A percentile compares a stretch with the other conserved stretches of the same genome.
phyloP scores from a whole-genome alignment of 1,284 basidiomycete genomes.

The Macrocystidia cucumis region DNA sequence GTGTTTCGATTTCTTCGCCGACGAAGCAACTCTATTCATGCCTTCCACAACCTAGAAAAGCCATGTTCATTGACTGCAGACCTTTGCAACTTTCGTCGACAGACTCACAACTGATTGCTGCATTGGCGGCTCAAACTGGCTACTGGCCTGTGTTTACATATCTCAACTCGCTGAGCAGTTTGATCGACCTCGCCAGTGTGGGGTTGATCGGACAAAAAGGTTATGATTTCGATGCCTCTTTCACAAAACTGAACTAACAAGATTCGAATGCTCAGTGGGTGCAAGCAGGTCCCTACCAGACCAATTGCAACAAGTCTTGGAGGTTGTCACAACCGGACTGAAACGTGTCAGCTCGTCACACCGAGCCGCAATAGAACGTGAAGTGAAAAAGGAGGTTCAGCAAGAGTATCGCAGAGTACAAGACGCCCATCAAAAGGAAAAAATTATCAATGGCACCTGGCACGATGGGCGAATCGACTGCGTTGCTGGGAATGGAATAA shows the following conservation, averaged over 20 bases:
- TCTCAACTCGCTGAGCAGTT: conserved; percentile 76
- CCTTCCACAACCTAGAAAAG: conserved; percentile 37
- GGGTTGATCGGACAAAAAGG: conserved; percentile 95
- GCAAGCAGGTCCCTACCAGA: conserved; percentile 79
- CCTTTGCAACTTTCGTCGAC: conserved; percentile 67
- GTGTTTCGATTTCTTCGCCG: conserved; percentile 12
- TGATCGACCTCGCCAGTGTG: conserved; percentile 90
- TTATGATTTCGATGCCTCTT: conserved; percentile 16
- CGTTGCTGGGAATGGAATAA: conserved; percentile 76
- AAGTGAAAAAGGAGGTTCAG: conserved; percentile 24
- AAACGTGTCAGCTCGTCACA: conserved; percentile 53
- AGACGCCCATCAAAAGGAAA: conserved; percentile 26
- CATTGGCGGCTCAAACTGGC: conserved; percentile 77
- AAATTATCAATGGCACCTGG: conserved; percentile 55
- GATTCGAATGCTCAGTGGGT: conserved; percentile 55
- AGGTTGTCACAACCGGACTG: conserved; percentile 70
- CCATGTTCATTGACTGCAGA: conserved; percentile 77
- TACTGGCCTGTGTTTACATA: conserved; percentile 92
- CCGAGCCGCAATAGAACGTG: conserved; percentile 34
- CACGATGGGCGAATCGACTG: conserved; percentile 80
- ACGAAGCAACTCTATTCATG: neutral
- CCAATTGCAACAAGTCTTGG: conserved; percentile 84
- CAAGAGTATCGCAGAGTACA: conserved; percentile 24
- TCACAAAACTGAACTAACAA: conserved; percentile 7
- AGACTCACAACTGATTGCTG: conserved; percentile 64